Percentiles rank a stretch among this genome's conserved stretches.
Evolutionary conservation across 83 land plant genomes (phyloP).

Genomic region (Isoetes engelmannii): DNA sequence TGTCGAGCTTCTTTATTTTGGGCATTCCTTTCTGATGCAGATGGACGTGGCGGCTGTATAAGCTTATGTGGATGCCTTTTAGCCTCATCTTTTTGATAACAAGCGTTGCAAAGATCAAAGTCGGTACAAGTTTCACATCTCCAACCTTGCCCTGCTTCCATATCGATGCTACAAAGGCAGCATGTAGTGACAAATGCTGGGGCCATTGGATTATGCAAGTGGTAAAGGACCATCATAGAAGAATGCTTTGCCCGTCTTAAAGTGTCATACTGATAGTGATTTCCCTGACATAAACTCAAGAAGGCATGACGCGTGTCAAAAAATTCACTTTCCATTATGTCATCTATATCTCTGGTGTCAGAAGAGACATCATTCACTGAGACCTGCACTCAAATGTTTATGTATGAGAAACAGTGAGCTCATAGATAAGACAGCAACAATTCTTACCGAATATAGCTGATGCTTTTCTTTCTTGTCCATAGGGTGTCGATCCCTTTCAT

Average conservation of each 20-base stretch:
- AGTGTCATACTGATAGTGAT: conserved; percentile 8
- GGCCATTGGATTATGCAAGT: conserved; percentile 12
- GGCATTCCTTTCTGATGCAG: conserved; percentile 7
- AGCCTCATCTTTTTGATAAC: neutral
- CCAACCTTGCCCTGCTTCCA: conserved; percentile 9
- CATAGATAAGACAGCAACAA: neutral
- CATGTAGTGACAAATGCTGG: conserved; percentile 7
- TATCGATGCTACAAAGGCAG: conserved; percentile 2
- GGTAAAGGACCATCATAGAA: conserved; percentile 7
- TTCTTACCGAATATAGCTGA: conserved; percentile 3
- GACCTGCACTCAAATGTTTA: neutral
- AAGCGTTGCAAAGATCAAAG: neutral
- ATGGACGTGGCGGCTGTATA: neutral
- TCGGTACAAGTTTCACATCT: conserved; percentile 5
- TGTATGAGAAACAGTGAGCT: neutral
- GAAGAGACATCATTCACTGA: neutral
- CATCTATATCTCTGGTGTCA: conserved; percentile 4
- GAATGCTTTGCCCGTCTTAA: conserved; percentile 7
- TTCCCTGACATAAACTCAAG: conserved; percentile 3
- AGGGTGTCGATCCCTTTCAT: conserved; percentile 9
- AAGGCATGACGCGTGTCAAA: conserved; percentile 2
- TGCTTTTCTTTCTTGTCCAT: conserved; percentile 1
- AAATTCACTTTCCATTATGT: conserved; percentile 13
- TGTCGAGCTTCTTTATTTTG: conserved; percentile 8
- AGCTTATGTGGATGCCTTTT: conserved; percentile 2